phyloP scores from a whole-genome alignment of 805 yeast species.

The Myxozyma neglecta region DNA sequence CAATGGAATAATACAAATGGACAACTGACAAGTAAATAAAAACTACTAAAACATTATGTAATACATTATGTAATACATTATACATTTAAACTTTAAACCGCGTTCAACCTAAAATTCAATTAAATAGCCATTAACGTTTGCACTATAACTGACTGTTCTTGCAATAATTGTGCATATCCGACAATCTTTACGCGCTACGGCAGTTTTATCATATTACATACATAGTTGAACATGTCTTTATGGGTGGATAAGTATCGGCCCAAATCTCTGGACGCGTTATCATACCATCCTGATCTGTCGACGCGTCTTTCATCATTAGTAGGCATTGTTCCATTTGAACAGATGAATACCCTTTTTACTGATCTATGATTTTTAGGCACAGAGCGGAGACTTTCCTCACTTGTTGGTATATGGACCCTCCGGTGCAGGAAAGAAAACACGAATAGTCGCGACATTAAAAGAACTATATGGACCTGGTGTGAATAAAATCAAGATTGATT shows the following conservation, averaged over 20 bases:
- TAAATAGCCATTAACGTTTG: too few species aligned
- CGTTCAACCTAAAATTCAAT: not conserved
- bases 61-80: not conserved
- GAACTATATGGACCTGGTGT: constrained; percentile 82
- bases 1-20: too few species aligned
- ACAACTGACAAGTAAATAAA: not conserved
- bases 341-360: not conserved
- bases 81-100: not conserved
- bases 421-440: constrained; percentile 96
- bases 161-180: not conserved
- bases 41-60: not conserved
- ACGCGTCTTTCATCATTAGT: constrained; percentile 59
- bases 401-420: constrained; percentile 89
- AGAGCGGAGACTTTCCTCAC: constrained; percentile 89
- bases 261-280: constrained; percentile 57
- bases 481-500: constrained; percentile 84
- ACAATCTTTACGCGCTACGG: not conserved
- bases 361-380: constrained; percentile 40
- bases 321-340: constrained; percentile 15
- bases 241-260: constrained; percentile 98
- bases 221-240: constrained; percentile 61
- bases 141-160: too few species aligned
- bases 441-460: constrained; percentile 74
- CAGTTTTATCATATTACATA: too few species aligned
- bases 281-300: constrained; percentile 68